Conservation (phyloP, 306 rosid species). For the Corylus avellana region DNA sequence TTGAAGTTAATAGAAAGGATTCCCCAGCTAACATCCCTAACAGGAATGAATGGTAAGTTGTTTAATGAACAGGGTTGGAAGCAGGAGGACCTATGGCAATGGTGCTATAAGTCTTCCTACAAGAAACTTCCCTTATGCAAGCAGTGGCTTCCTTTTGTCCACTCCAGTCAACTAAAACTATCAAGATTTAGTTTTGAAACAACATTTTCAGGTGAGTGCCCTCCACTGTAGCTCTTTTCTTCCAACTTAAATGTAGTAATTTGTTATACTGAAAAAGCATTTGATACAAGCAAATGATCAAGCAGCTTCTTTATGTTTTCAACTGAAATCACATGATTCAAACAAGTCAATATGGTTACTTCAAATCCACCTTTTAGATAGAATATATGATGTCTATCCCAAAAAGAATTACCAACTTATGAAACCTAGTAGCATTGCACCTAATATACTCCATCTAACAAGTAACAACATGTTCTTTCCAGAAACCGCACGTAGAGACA, state of each 20-base stretch:
- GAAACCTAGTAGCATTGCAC: background rate
- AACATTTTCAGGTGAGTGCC: background rate
- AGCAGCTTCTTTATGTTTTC: background rate
- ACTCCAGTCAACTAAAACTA: background rate
- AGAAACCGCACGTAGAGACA: background rate
- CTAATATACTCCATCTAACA: background rate
- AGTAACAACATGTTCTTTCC: background rate
- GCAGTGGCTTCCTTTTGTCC: background rate
- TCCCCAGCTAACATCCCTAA: constrained; percentile 6
- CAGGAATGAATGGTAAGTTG: background rate
- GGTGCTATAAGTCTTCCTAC: background rate
- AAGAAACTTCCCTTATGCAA: background rate
- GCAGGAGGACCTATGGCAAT: constrained; percentile 21
- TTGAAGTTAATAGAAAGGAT: background rate
- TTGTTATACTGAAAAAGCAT: background rate
- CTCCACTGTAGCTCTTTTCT: background rate
- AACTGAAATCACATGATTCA: background rate
- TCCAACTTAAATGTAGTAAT: background rate
- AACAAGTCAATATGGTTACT: background rate
- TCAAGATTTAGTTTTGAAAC: background rate
- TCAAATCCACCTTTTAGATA: background rate
- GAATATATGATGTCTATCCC: background rate
- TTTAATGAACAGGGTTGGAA: constrained; percentile 38
- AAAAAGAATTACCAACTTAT: background rate
- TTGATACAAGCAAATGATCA: background rate